Evolutionary conservation across 2,329 filamentous ascomycete genomes (phyloP).

Genomic region (Waltergamsia citrina): DNA sequence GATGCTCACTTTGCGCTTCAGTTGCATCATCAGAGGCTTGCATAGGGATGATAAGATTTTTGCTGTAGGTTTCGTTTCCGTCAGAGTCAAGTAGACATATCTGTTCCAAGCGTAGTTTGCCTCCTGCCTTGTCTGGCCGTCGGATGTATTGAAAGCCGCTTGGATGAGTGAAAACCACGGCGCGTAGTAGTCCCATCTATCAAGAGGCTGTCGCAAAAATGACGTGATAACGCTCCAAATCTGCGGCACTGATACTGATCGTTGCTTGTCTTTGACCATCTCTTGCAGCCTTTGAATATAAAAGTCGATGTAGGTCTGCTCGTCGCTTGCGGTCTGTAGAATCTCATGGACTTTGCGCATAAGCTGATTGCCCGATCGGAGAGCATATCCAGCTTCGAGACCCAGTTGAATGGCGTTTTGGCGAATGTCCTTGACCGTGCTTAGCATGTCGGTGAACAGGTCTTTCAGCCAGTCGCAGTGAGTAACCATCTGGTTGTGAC

Average conservation of each 20-base stretch:
- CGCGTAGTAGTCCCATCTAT: slow-evolving; percentile 63
- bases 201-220: slow-evolving; percentile 58
- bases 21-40: slow-evolving; percentile 58
- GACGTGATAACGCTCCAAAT: slow-evolving; percentile 83
- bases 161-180: slow-evolving; percentile 75
- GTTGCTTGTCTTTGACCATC: slow-evolving; percentile 54
- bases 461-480: slow-evolving; percentile 75
- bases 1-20: slow-evolving; percentile 52
- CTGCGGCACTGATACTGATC: slow-evolving; percentile 57
- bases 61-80: slow-evolving; percentile 46
- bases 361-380: slow-evolving; percentile 61
- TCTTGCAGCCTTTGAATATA: slow-evolving; percentile 57
- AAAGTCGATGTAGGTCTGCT: slow-evolving; percentile 58
- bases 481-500: slow-evolving; percentile 57
- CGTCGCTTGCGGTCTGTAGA: slow-evolving; percentile 37
- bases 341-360: slow-evolving; percentile 59
- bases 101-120: slow-evolving; percentile 82
- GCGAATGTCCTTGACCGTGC: slow-evolving; percentile 67
- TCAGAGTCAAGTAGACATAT: slow-evolving; percentile 64
- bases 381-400: slow-evolving; percentile 55
- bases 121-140: slow-evolving; percentile 60
- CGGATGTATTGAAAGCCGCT: slow-evolving; percentile 72
- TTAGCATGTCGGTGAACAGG: slow-evolving; percentile 73
- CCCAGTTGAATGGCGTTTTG: slow-evolving; percentile 66
- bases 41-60: slow-evolving; percentile 36